Evolutionary conservation across 1,139 yeast species (phyloP).

Genomic region (Geotrichum europaeum): DNA sequence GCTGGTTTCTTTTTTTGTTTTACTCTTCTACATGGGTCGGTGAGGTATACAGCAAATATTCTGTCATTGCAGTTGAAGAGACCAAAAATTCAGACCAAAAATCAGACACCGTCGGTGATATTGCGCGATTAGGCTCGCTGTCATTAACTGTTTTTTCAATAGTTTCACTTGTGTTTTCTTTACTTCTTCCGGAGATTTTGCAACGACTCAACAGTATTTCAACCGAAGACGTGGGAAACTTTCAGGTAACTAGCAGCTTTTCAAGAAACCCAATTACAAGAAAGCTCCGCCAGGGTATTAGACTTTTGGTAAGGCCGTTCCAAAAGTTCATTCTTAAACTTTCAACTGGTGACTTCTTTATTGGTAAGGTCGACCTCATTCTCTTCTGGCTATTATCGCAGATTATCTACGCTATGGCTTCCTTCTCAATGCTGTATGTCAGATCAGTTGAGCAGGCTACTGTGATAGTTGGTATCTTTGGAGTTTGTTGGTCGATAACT

Average conservation of each 20-base stretch:
- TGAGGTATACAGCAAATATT: constrained; percentile 34
- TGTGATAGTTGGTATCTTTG: constrained; percentile 33
- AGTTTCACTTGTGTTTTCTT: constrained; percentile 34
- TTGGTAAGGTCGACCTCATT: constrained; percentile 20
- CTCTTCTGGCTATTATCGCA: constrained; percentile 35
- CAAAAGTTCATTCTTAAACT: neutral
- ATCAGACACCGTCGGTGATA: constrained; percentile 32
- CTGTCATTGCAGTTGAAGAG: constrained; percentile 17
- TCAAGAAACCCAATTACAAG: constrained; percentile 8
- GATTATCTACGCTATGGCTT: constrained; percentile 34
- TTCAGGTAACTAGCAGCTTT: neutral
- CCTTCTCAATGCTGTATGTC: constrained; percentile 31
- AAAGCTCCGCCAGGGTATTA: constrained; percentile 1
- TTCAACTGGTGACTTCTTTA: neutral
- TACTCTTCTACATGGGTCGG: constrained; percentile 40
- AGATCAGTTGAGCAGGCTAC: constrained; percentile 30
- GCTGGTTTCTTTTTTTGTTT: constrained; percentile 37
- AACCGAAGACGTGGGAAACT: neutral
- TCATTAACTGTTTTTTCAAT: constrained; percentile 36
- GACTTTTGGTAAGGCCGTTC: constrained; percentile 3
- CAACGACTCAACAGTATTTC: constrained; percentile 1
- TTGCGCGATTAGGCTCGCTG: constrained; percentile 38
- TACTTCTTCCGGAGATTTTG: constrained; percentile 31
- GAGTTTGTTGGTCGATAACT: constrained; percentile 39
- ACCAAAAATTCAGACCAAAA: constrained; percentile 23